Evolutionary conservation across 352 stramenopile species (phyloP).

Genomic region (Blastocystis sp.): DNA sequence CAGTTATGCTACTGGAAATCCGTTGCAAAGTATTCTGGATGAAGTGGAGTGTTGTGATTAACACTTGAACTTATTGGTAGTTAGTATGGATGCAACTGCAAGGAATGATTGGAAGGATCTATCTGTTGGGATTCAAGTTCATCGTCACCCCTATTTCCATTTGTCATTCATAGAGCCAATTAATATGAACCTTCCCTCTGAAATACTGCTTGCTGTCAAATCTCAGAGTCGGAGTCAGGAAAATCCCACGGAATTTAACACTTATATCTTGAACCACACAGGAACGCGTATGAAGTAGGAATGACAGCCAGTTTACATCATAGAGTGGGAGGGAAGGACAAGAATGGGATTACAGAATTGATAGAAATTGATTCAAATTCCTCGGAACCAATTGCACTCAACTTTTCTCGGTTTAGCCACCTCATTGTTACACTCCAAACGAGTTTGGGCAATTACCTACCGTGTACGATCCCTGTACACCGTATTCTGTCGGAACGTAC

Average conservation of each 20-base stretch:
- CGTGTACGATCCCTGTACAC: background rate
- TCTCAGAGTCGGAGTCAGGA: background rate
- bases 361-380: background rate
- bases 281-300: background rate
- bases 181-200: background rate
- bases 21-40: background rate
- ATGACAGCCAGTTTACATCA: background rate
- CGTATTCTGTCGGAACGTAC: background rate
- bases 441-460: background rate
- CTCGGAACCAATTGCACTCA: background rate
- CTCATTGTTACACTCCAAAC: background rate
- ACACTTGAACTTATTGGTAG: background rate
- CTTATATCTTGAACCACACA: background rate
- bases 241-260: background rate
- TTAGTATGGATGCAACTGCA: background rate
- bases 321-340: slow-evolving; percentile 44
- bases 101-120: background rate
- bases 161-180: background rate
- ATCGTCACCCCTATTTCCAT: background rate
- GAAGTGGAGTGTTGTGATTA: background rate
- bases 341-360: background rate
- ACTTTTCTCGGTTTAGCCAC: background rate
- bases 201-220: background rate
- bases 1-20: background rate
- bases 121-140: background rate